phyloP scores from a whole-genome alignment of 2,329 filamentous ascomycete genomes.

The Cladosporium sp. region DNA sequence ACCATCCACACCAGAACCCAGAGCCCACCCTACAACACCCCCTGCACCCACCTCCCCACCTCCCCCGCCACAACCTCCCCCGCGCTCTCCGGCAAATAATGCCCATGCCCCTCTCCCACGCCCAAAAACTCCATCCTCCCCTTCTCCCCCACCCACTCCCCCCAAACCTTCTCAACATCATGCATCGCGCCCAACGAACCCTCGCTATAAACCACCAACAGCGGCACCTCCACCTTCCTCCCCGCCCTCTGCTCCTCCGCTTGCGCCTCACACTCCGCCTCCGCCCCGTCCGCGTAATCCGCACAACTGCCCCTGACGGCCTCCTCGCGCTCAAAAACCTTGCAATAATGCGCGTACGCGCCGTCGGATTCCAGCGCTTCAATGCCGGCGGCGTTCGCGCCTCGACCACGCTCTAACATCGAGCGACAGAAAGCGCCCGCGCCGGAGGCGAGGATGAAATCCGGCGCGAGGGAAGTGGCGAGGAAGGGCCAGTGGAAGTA shows the following conservation, averaged over 20 bases:
- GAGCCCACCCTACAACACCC: no score
- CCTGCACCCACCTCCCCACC: conserved; percentile 17
- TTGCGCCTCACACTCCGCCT: conserved; percentile 41
- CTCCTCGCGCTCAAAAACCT: conserved; percentile 40
- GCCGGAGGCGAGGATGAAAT: conserved; percentile 42
- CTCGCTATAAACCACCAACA: conserved; percentile 43
- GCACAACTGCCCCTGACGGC: conserved; percentile 43
- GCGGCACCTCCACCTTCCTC: conserved; percentile 40
- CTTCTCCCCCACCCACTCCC: conserved; percentile 39
- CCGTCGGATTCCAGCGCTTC: conserved; percentile 30
- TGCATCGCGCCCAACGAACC: conserved; percentile 40
- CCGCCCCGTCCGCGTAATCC: conserved; percentile 45
- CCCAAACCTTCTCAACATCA: conserved; percentile 43
- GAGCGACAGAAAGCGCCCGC: conserved; percentile 36
- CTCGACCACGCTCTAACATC: conserved; percentile 30
- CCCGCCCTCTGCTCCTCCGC: conserved; percentile 42
- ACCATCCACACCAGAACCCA: no score
- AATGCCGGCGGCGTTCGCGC: conserved; percentile 28
- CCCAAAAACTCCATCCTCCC: conserved; percentile 29
- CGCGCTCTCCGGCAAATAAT: conserved; percentile 47
- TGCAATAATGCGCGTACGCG: conserved; percentile 42
- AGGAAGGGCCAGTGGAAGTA: conserved; percentile 52
- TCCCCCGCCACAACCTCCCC: conserved; percentile 32
- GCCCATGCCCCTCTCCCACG: conserved; percentile 37
- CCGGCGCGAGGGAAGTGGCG: conserved; percentile 42